Base-by-base conservation (phyloP, 768 basidiomycete genomes). In the Gloeopeniophorella convolvens region DNA sequence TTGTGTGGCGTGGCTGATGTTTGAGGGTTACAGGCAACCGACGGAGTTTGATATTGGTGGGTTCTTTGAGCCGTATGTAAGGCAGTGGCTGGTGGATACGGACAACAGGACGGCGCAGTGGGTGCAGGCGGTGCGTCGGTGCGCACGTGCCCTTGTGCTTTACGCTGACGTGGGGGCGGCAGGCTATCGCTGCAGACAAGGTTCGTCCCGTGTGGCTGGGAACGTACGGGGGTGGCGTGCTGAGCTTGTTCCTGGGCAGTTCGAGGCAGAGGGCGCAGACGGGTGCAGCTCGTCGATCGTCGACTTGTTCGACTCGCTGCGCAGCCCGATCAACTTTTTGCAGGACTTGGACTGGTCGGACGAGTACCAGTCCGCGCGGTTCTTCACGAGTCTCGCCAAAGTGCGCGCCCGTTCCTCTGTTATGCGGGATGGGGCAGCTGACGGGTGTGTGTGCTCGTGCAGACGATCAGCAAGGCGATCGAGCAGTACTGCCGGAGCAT, bases 221-320 rank as follows among this genome's bases (percentile, higher is more conserved):
- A 23, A 6, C 12, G 23, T 21, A 18, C 20, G 31, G 27, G 9
- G 23, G n/a, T n/a, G n/a, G n/a, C 2, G 35, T 42, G 11, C 41
- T 50, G 24, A 55, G 18, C 28, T 31, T 9, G 20, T 7, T 6
- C 31, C 36, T 23, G n/a, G 30, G 24, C 55, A 87, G 83, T 90
- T 89, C 58, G 76, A 92, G 72, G 75, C 89, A 48, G 78, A 92
- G 69, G 77, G 87, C 53, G 51, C 72, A 10, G 81, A 89, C 66
- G 88, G 88, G 0, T 89, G 94, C 61, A 95, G 91, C 59, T 93
- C 94, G n/a, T 98, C 95, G 0, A 94, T 99, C 47, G 83, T 93
- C 20, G 96, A 99, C 66, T 74, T 99, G 1, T 97, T 98, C 61
- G 92, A 92, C 55, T 96, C 93, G 3, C 74, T 98, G 47, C 81